phyloP scores from a whole-genome alignment of 2,329 filamentous ascomycete species.

The Nothophaeocryptopus gaeumannii region DNA sequence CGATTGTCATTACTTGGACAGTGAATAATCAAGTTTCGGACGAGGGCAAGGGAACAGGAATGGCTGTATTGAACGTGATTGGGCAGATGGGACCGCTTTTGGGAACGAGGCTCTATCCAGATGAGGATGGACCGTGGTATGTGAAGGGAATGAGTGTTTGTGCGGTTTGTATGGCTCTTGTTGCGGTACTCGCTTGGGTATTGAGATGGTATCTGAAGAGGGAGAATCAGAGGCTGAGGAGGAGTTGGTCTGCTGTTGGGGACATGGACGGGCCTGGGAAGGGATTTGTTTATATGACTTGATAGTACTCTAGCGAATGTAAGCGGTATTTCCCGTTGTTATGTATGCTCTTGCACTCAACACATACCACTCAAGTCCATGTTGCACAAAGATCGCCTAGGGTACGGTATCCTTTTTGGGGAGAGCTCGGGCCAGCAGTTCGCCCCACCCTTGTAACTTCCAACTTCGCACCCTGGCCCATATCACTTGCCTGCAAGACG shows the following conservation, averaged over 20 bases:
- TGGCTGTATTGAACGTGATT: constrained; percentile 76
- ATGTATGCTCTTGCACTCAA: too few relatives aligned
- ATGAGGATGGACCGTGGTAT: constrained; percentile 50
- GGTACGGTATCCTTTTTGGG: too few relatives aligned
- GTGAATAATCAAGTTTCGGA: constrained; percentile 78
- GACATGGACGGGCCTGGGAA: background rate
- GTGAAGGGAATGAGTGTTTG: constrained; percentile 51
- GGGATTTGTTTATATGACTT: constrained; percentile 16
- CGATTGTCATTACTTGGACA: constrained; percentile 81
- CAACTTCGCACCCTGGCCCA: too few relatives aligned
- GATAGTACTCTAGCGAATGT: background rate
- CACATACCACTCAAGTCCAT: too few relatives aligned
- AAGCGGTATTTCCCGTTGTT: too few relatives aligned
- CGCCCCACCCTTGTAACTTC: too few relatives aligned
- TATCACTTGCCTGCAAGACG: too few relatives aligned
- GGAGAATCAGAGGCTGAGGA: constrained; percentile 30
- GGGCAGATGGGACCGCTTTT: constrained; percentile 73
- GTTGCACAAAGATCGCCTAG: too few relatives aligned
- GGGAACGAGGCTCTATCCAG: constrained; percentile 55
- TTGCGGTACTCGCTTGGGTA: constrained; percentile 42
- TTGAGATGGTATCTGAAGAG: constrained; percentile 42
- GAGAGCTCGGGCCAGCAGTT: too few relatives aligned
- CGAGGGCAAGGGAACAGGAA: constrained; percentile 68
- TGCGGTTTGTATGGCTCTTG: constrained; percentile 49
- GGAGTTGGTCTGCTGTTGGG: constrained; percentile 5